Percentiles rank a stretch among this genome's conserved stretches.
phyloP scores from a whole-genome alignment of 495 filamentous ascomycete genomes.

The Xylaria curta region DNA sequence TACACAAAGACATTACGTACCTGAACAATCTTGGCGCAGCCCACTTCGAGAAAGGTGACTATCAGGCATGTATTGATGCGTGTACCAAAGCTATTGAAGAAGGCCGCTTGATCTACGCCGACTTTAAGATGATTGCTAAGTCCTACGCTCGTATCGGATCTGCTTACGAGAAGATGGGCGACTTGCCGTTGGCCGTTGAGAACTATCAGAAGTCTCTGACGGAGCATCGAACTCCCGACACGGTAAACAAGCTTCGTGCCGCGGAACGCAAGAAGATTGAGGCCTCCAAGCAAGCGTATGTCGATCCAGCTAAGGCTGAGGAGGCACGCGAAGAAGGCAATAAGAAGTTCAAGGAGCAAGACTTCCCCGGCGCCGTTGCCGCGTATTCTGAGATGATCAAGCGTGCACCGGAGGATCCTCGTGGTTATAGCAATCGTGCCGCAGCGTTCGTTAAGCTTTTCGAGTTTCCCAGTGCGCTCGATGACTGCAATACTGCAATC shows the following conservation, averaged over 20 bases:
- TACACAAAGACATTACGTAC: conserved; percentile 96
- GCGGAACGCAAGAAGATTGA: conserved; percentile 89
- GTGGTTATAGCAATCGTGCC: conserved; percentile 96
- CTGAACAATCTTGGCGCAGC: conserved; percentile 95
- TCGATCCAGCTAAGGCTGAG: conserved; percentile 91
- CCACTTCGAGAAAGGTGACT: conserved; percentile 94
- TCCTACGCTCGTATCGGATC: conserved; percentile 91
- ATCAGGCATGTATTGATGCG: conserved; percentile 79
- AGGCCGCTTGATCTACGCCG: conserved; percentile 82
- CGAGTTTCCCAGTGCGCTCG: conserved; percentile 89
- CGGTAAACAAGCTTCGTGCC: conserved; percentile 89
- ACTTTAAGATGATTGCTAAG: conserved; percentile 98
- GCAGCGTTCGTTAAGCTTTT: conserved; percentile 96
- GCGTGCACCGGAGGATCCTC: conserved; percentile 88
- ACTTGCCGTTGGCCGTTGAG: conserved; percentile 81
- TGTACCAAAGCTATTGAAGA: conserved; percentile 90
- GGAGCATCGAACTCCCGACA: conserved; percentile 95
- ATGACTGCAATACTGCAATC: conserved; percentile 91
- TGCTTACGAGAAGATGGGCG: conserved; percentile 86
- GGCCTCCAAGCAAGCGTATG: conserved; percentile 77
- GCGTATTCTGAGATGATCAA: conserved; percentile 98
- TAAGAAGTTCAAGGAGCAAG: conserved; percentile 92
- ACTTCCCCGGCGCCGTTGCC: conserved; percentile 95
- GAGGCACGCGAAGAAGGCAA: conserved; percentile 95
- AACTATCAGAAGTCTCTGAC: conserved; percentile 92